A percentile compares a stretch with the other conserved stretches of the same genome.
phyloP scores from a whole-genome alignment of 352 stramenopile species.

The Phytophthora multivora region DNA sequence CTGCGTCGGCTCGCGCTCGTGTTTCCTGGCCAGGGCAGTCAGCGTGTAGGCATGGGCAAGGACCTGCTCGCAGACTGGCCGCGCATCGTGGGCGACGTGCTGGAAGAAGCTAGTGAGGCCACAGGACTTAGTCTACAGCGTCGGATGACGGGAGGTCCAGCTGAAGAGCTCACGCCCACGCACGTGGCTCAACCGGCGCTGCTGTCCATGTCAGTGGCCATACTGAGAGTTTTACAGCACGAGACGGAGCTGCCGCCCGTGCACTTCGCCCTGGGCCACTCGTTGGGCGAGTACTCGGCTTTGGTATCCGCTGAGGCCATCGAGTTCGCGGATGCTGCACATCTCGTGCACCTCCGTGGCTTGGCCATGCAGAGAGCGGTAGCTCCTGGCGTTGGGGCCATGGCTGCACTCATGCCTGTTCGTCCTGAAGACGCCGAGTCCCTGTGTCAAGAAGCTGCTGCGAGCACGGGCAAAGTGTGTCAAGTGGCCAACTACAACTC shows the following conservation, averaged over 20 bases:
- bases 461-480: conserved; percentile 49
- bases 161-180: conserved; percentile 70
- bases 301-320: conserved; percentile 73
- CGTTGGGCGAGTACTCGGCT: conserved; percentile 87
- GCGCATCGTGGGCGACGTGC: conserved; percentile 49
- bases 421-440: conserved; percentile 51
- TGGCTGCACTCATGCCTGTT: conserved; percentile 83
- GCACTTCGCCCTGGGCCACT: conserved; percentile 76
- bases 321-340: conserved; percentile 65
- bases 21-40: conserved; percentile 87
- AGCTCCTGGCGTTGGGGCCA: conserved; percentile 54
- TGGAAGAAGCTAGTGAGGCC: conserved; percentile 84
- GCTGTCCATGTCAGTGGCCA: conserved; percentile 75
- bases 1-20: conserved; percentile 61
- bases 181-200: conserved; percentile 80
- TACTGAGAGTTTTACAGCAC: conserved; percentile 74
- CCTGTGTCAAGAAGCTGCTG: conserved; percentile 51
- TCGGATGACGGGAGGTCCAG: conserved; percentile 66
- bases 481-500: conserved; percentile 91
- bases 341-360: conserved; percentile 74
- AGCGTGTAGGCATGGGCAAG: conserved; percentile 78
- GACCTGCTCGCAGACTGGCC: conserved; percentile 80
- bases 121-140: conserved; percentile 57
- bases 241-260: conserved; percentile 51
- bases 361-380: conserved; percentile 75